These are phyloP conservation scores for Botryotinia calthae DNA, from an alignment of 2,329 filamentous ascomycete species.

Conservation along the genomic window DNA sequence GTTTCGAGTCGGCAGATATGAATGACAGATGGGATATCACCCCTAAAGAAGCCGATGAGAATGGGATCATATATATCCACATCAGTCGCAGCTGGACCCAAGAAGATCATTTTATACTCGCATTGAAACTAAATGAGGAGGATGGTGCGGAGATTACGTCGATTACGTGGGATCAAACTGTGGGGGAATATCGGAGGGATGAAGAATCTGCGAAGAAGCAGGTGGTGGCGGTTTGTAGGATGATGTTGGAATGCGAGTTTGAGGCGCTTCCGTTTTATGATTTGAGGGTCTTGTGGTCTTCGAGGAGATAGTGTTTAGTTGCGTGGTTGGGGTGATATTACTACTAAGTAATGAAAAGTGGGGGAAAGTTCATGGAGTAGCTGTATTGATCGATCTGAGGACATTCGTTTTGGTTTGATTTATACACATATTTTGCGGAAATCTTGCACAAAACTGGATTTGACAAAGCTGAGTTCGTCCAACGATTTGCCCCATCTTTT, in stretches of 20 bases:
- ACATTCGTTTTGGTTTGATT: rapidly evolving
- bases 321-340: background rate
- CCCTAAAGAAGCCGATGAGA: background rate
- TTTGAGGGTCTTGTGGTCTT: background rate
- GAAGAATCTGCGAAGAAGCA: background rate
- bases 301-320: background rate
- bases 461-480: background rate
- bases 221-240: background rate
- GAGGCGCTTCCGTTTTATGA: background rate
- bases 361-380: background rate
- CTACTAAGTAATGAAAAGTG: background rate
- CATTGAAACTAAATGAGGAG: background rate
- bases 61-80: background rate
- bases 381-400: background rate
- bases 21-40: background rate
- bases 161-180: background rate
- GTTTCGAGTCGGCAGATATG: background rate
- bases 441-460: background rate
- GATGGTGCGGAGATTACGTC: background rate
- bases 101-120: background rate
- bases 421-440: rapidly evolving
- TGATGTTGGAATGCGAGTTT: background rate
- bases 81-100: background rate
- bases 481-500: background rate
- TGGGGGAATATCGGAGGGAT: background rate